Base-by-base conservation (phyloP, 1,139 yeast genomes). In the Zhuliangozyma blackwelliae region DNA sequence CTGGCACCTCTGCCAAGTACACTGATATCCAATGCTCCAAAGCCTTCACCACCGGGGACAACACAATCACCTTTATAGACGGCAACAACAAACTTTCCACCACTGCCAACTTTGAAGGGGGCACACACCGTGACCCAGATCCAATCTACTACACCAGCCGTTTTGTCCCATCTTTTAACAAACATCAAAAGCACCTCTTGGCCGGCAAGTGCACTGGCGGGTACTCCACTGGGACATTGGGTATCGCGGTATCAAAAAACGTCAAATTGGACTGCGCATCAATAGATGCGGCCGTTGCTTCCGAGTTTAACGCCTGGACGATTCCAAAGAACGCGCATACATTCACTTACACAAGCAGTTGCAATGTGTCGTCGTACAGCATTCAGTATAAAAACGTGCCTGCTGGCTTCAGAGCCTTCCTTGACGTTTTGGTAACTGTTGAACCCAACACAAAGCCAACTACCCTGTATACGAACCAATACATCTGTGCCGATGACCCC, bases 341-440 rank as follows among this genome's bases (percentile, higher is more conserved):
- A 6, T 34, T 47, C 9, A 34, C 38, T 1, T 41, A 29, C 27
- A 36, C 52, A 1, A 39, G 40, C 10, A 16, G 45, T 1, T 60
- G 65, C 48, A 31, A 47, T n/a, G 10, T 46, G 1, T 29, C 33
- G 5, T 34, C 41, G 0, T 45, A 42, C 32, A 28, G 35, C 1
- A 41, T 57, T 4, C 34, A 36, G 7, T 62, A 52, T 40, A 13
- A 29, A 1, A 52, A 55, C 36, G 38, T 62, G 26, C 65, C 68
- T 2, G 57, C 62, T 3, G 68, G 66, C 3, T 59, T 47, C 41
- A 48, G 65, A 27, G 62, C 63, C n/a, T 63, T 49, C 40, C 40
- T 63, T 29, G 59, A 51, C 40, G 46, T 46, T 4, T 40, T 52
- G 10, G 37, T 39, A 16, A 10, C 36, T 3, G 31, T 41, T 11